Base-by-base conservation (phyloP, 805 yeast species). In the Candida sonorensis region DNA sequence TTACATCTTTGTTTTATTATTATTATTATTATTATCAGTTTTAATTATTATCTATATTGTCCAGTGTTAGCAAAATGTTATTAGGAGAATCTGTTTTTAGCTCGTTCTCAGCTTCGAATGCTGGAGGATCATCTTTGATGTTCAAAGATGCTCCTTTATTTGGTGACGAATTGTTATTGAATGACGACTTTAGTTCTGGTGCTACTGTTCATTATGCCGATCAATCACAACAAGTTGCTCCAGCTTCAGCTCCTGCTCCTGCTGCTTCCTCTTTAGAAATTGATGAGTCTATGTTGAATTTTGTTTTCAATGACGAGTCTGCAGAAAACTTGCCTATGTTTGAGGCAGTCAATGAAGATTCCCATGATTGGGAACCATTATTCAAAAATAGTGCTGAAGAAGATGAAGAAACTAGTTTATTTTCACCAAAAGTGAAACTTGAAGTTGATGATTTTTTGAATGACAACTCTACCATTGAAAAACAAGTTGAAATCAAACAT, bases 291-390 rank as follows among this genome's bases (percentile, higher is more conserved):
- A 67, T 72, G 19, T 50, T 74, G 44, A 72, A 71, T 31, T 69
- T 77, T 10, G 72, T 72, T 23, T 72, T 74, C 45, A 56, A 64
- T 22, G 53, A 49, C 26, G 32, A n/a, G n/a, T n/a, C n/a, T n/a
- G n/a, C n/a, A n/a, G n/a, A n/a, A n/a, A n/a, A n/a, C n/a, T n/a
- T 77, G 46, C 79, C 83, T 36, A 71, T 77, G 72, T 78, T 78
- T 45, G 81, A 75, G 47, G 75, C 75, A 34, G 10, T 17, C 6
- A 48, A 57, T 38, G 72, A 64, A 41, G 62, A 36, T 24, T 20
- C 38, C 7, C 6, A 23, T 8, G 13, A 47, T 44, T 78, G 86
- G 85, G 73, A 69, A 27, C 72, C 86, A 10, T 62, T 81, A 36
- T 78, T 81, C 50, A 62, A 55, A 8, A 67, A 64, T 31, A 59